Conservation (phyloP, 495 filamentous ascomycete genomes). For the Melanomma pulvis-pyrius region DNA sequence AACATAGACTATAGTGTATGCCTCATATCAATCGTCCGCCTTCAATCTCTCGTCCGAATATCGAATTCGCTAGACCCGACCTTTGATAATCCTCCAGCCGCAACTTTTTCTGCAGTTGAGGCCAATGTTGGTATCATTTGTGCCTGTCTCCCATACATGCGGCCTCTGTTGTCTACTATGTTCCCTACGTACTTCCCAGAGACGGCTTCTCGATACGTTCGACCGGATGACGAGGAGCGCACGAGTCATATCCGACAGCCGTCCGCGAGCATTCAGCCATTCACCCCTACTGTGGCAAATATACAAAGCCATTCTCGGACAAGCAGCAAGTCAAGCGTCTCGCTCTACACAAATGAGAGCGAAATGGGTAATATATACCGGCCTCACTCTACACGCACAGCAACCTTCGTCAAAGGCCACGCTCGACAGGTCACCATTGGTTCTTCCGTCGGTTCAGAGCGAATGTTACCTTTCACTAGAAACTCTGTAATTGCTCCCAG, state of each 20-base stretch:
- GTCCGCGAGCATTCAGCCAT: constrained; percentile 1
- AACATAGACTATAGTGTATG: constrained; percentile 33
- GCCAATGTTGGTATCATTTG: constrained; percentile 43
- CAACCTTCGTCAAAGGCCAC: constrained; percentile 3
- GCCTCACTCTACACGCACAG: constrained; percentile 11
- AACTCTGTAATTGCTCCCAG: constrained; percentile 2
- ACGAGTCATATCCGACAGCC: constrained; percentile 2
- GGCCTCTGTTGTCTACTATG: constrained; percentile 31
- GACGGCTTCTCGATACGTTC: not conserved
- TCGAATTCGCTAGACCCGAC: constrained; percentile 41
- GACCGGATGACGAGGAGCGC: constrained; percentile 18
- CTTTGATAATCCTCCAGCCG: constrained; percentile 40
- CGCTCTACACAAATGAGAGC: constrained; percentile 5
- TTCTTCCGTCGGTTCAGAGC: not conserved
- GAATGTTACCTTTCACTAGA: constrained; percentile 1
- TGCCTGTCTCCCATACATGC: constrained; percentile 43
- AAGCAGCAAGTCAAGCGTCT: not conserved
- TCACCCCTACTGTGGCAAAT: not conserved
- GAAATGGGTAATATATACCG: constrained; percentile 4
- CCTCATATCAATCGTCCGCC: constrained; percentile 42
- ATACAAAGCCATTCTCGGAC: constrained; percentile 11
- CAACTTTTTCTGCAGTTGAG: constrained; percentile 40
- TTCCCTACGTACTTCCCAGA: constrained; percentile 37
- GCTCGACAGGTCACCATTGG: constrained; percentile 16
- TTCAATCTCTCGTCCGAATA: constrained; percentile 41